Base-by-base conservation (phyloP, 2,329 filamentous ascomycete genomes). In the Colletotrichum filicis region DNA sequence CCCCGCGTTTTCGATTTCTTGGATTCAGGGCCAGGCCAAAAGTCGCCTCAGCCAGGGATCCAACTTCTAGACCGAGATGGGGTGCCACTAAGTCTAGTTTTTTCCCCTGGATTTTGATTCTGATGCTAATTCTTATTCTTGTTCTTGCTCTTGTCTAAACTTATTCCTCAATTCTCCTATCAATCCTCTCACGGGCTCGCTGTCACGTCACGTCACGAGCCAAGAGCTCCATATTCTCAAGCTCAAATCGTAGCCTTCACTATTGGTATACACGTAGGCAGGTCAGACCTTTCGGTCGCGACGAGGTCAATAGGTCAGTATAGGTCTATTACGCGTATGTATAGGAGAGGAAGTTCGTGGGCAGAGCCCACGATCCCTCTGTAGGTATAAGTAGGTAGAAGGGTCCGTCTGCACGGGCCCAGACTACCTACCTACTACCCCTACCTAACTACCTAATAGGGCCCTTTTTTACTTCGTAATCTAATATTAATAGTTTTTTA, bases 1-100 rank as follows among this genome's bases (percentile, higher is more conserved):
- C 60, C 53, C 52, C 59, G 26, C 60, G 55, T 52, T 71, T 63
- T 66, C 22, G 35, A 57, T 61, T 73, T 37, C 35, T 61, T 60
- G 66, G 66, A 58, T 61, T 37, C 28, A 53, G 56, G 42, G 66
- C 42, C 61, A 70, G 37, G 60, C 53, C 32, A 57, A 22, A 61
- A 61, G 66, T 73, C 70, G 59, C 66, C 70, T 70, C 55, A 35
- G 46, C 26, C 60, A 73, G 37, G 66, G 19, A 35, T 66, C 16
- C 28, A 49, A 22, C 37, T 56, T 63, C 55, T 37, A 37, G 49
- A 58, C 14, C 16, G 37, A 12, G 28, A 46, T 61, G 55, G 22
- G 26, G 35, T n/a, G 12, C 42, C 46, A 32, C 24, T 14, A 49
- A 7, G 55, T 35, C 14, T 22, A 56, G 32, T 61, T 19, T 11